A percentile compares a stretch with the other conserved stretches of the same genome.
Evolutionary conservation across 108 stramenopile species (phyloP).

Genomic region (Nitzschia inconspicua): DNA sequence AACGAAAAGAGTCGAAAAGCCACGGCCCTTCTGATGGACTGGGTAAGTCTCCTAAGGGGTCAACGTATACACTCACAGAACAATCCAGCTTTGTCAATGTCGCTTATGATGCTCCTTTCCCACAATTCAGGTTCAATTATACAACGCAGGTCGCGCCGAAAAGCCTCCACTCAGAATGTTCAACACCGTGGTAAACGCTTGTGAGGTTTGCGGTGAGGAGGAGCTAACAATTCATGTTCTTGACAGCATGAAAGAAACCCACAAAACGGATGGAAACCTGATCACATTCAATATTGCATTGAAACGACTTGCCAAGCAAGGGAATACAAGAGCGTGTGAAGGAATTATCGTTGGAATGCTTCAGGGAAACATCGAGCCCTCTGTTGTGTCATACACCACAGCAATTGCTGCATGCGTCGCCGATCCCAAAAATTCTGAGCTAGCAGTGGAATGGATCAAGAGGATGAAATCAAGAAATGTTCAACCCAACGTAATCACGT

Average conservation of each 20-base stretch:
- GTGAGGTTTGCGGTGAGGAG: conserved; percentile 87
- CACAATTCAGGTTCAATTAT: conserved; percentile 49
- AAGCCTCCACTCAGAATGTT: conserved; percentile 78
- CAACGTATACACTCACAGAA: neutral
- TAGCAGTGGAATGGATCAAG: conserved; percentile 76
- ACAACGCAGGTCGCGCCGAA: conserved; percentile 60
- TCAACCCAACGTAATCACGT: conserved; percentile 78
- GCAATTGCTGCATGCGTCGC: conserved; percentile 79
- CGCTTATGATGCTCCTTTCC: neutral
- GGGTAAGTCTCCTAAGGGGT: conserved; percentile 52
- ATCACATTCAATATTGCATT: conserved; percentile 90
- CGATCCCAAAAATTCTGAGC: conserved; percentile 52
- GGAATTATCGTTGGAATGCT: conserved; percentile 89
- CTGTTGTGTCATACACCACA: conserved; percentile 87
- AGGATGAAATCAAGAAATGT: conserved; percentile 78
- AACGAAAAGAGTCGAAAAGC: conserved; percentile 81
- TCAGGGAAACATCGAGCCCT: conserved; percentile 72
- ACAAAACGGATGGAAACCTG: conserved; percentile 83
- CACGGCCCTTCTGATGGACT: conserved; percentile 76
- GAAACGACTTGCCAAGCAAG: conserved; percentile 81
- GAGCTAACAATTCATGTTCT: conserved; percentile 78
- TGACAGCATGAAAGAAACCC: conserved; percentile 78
- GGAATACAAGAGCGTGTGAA: conserved; percentile 68
- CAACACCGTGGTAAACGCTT: conserved; percentile 85
- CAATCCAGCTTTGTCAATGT: neutral